phyloP scores from a whole-genome alignment of 1,139 yeast species.

The Lodderomyces parapsilosis region DNA sequence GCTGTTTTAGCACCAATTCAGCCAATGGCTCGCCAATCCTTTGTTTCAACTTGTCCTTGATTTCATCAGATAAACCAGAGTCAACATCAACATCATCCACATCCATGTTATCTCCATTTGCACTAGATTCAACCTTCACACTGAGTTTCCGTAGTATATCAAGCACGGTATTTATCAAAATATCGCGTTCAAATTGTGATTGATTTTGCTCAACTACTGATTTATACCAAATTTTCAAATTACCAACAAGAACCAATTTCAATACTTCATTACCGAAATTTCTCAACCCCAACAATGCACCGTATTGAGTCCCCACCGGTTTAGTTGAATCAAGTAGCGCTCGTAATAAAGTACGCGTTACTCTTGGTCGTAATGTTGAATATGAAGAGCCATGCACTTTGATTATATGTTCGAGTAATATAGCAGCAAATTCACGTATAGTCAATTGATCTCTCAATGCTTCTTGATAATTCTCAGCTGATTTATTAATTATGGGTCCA shows the following conservation, averaged over 20 bases:
- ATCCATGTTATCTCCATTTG: constrained; percentile 25
- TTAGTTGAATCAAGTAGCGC: constrained; percentile 80
- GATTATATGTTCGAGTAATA: constrained; percentile 74
- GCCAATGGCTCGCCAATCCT: constrained; percentile 66
- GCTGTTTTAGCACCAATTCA: constrained; percentile 45
- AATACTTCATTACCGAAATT: constrained; percentile 88
- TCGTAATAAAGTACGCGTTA: constrained; percentile 85
- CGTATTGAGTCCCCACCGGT: constrained; percentile 89
- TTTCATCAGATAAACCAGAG: constrained; percentile 35
- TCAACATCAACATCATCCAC: constrained; percentile 21
- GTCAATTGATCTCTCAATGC: constrained; percentile 49
- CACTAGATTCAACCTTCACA: background rate
- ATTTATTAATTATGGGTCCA: constrained; percentile 55
- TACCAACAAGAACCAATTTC: constrained; percentile 80
- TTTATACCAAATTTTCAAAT: constrained; percentile 75
- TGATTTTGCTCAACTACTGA: constrained; percentile 46
- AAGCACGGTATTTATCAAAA: constrained; percentile 50
- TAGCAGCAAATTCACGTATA: constrained; percentile 86
- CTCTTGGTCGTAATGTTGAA: constrained; percentile 88
- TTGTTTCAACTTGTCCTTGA: constrained; percentile 45
- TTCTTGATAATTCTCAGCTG: constrained; percentile 29
- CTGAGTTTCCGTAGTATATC: constrained; percentile 51
- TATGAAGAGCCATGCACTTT: constrained; percentile 81
- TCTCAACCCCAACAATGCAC: constrained; percentile 81
- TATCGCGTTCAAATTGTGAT: constrained; percentile 41